Conservation (phyloP, 768 basidiomycete species). For the Amanita fuliginea region DNA sequence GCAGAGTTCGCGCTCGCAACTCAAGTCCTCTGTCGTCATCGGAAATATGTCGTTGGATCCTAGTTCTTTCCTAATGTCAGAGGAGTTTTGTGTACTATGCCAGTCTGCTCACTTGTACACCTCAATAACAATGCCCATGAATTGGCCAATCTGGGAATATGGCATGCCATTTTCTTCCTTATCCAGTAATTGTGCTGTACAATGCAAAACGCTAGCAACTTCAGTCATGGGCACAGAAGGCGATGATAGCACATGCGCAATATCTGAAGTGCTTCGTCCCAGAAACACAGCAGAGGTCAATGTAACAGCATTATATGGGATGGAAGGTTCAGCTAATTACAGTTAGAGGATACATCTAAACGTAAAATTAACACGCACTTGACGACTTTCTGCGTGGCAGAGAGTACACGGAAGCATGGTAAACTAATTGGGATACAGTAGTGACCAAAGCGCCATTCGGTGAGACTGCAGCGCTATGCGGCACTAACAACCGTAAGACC, state of each 20-base stretch:
- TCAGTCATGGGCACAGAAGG: constrained; percentile 28
- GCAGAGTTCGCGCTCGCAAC: constrained; percentile 47
- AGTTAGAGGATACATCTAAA: not conserved
- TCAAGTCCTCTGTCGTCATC: constrained; percentile 22
- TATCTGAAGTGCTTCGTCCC: constrained; percentile 43
- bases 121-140: constrained; percentile 36
- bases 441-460: constrained; percentile 43
- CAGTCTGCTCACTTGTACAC: constrained; percentile 32
- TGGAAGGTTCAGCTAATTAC: constrained; percentile 3
- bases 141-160: constrained; percentile 28
- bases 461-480: constrained; percentile 42
- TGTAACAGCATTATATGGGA: constrained; percentile 16
- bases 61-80: constrained; percentile 12
- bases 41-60: constrained; percentile 10
- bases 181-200: constrained; percentile 36
- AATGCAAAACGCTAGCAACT: constrained; percentile 36
- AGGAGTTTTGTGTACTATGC: not conserved
- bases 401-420: constrained; percentile 20
- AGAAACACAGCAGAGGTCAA: constrained; percentile 35
- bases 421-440: not conserved
- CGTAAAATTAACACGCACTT: constrained; percentile 7
- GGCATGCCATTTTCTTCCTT: constrained; percentile 25
- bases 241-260: constrained; percentile 42
- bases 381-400: constrained; percentile 25
- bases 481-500: constrained; percentile 30